Percentiles rank a stretch among this genome's conserved stretches.
Evolutionary conservation across 73 alveolate species (phyloP).

Genomic region (Breviolum minutum): DNA sequence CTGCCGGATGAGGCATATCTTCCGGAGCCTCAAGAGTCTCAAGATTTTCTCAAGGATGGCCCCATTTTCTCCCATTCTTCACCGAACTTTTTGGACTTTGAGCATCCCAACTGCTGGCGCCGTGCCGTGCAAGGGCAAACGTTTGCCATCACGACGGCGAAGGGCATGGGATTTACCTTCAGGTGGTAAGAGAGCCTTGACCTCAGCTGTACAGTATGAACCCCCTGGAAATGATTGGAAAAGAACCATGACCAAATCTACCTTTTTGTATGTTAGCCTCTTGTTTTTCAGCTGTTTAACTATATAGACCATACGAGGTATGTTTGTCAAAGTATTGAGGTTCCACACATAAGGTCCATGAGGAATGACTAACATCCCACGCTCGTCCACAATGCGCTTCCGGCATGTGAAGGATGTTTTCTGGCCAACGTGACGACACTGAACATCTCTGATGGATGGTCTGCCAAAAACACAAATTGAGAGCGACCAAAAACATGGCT

Average conservation of each 20-base stretch:
- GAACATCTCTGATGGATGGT: not conserved
- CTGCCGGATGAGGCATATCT: slow-evolving; percentile 77
- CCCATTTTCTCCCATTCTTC: too few relatives aligned
- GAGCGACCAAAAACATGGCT: not conserved
- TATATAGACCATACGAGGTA: not conserved
- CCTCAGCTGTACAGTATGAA: not conserved
- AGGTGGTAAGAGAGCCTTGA: slow-evolving; percentile 86
- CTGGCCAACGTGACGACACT: slow-evolving; percentile 4
- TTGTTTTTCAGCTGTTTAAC: not conserved
- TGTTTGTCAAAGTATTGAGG: not conserved
- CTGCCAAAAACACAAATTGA: not conserved
- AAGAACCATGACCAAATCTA: not conserved
- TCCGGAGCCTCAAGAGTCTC: slow-evolving; percentile 10
- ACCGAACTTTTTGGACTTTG: too few relatives aligned
- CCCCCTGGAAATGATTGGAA: not conserved
- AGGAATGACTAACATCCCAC: slow-evolving; percentile 75
- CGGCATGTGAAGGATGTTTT: slow-evolving; percentile 92
- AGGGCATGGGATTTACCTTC: slow-evolving; percentile 89
- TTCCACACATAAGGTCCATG: slow-evolving; percentile 50
- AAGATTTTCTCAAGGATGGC: not conserved
- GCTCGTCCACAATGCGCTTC: slow-evolving; percentile 91
- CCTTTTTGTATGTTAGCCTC: not conserved
- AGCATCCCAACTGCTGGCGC: slow-evolving; percentile 5
- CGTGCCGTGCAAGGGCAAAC: slow-evolving; percentile 50
- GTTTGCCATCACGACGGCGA: slow-evolving; percentile 94